Percentiles rank a stretch among this genome's conserved stretches.
phyloP scores from a whole-genome alignment of 192 early-diverging fungal genomes.

The Gigaspora rosea region DNA sequence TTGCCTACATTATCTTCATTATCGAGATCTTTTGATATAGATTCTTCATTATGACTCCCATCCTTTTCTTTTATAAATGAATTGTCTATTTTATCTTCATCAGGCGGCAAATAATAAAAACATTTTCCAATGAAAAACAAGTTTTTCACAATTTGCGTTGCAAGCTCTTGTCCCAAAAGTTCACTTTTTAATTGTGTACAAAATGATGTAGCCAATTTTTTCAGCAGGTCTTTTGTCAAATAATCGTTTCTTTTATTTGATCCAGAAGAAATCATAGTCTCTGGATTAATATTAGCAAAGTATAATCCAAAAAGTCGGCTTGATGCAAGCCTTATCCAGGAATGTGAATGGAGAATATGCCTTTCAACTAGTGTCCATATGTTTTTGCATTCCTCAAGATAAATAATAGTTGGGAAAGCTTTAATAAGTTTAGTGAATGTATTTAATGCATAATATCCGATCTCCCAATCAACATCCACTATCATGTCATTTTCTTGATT shows the following conservation, averaged over 20 bases:
- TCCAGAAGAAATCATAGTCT: slow-evolving; percentile 34
- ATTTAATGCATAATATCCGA: slow-evolving; percentile 79
- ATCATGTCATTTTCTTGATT: slow-evolving; percentile 42
- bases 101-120: slow-evolving; percentile 51
- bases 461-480: slow-evolving; percentile 79
- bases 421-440: slow-evolving; percentile 73
- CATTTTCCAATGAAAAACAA: slow-evolving; percentile 87
- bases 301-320: slow-evolving; percentile 76
- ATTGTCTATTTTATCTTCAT: slow-evolving; percentile 40
- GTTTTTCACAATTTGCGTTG: slow-evolving; percentile 91
- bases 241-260: slow-evolving; percentile 37
- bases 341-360: slow-evolving; percentile 83
- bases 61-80: slow-evolving; percentile 33
- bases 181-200: slow-evolving; percentile 67
- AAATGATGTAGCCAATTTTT: slow-evolving; percentile 54
- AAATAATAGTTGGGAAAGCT: slow-evolving; percentile 52
- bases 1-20: slow-evolving; percentile 37
- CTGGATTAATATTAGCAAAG: slow-evolving; percentile 71
- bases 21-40: background rate
- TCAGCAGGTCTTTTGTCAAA: slow-evolving; percentile 48
- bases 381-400: slow-evolving; percentile 47
- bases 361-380: slow-evolving; percentile 71
- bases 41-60: slow-evolving; percentile 45
- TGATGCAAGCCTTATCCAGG: slow-evolving; percentile 80
- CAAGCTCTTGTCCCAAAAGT: slow-evolving; percentile 73